A percentile compares a stretch with the other conserved stretches of the same genome.
phyloP scores from a whole-genome alignment of 1,284 basidiomycete genomes.

The Acaromyces ingoldii region DNA sequence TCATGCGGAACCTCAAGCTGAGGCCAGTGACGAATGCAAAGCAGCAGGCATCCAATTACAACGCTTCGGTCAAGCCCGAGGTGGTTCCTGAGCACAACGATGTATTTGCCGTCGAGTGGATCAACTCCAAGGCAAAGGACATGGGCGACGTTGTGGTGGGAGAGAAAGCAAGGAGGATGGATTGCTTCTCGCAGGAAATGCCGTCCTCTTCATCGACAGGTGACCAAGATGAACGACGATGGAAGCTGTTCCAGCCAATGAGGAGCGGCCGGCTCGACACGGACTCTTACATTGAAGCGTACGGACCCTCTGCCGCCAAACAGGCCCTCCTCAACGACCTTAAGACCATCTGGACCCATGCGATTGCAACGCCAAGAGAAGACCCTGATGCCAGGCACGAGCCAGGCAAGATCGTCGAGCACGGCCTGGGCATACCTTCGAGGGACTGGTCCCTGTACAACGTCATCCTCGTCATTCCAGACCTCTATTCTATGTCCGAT shows the following conservation, averaged over 20 bases:
- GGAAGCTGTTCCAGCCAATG: conserved; percentile 47
- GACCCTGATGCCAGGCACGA: conserved; percentile 20
- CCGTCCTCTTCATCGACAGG: neutral
- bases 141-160: conserved; percentile 39
- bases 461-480: conserved; percentile 83
- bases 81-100: conserved; percentile 47
- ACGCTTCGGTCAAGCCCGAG: conserved; percentile 37
- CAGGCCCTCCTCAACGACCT: conserved; percentile 42
- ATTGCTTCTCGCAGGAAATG: conserved; percentile 22
- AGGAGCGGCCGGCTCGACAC: conserved; percentile 37
- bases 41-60: conserved; percentile 44
- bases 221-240: conserved; percentile 12
- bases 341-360: conserved; percentile 34
- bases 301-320: conserved; percentile 32
- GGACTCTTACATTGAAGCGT: conserved; percentile 36
- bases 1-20: conserved; percentile 50
- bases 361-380: conserved; percentile 37
- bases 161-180: conserved; percentile 43
- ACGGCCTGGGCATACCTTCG: conserved; percentile 41
- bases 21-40: conserved; percentile 44
- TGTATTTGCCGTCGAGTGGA: conserved; percentile 45
- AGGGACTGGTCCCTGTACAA: conserved; percentile 57
- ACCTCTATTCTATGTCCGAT: conserved; percentile 80
- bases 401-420: conserved; percentile 13
- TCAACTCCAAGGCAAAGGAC: conserved; percentile 19